Base-by-base conservation (phyloP, 2,329 filamentous ascomycete species). In the Arthrobotrys iridis region DNA sequence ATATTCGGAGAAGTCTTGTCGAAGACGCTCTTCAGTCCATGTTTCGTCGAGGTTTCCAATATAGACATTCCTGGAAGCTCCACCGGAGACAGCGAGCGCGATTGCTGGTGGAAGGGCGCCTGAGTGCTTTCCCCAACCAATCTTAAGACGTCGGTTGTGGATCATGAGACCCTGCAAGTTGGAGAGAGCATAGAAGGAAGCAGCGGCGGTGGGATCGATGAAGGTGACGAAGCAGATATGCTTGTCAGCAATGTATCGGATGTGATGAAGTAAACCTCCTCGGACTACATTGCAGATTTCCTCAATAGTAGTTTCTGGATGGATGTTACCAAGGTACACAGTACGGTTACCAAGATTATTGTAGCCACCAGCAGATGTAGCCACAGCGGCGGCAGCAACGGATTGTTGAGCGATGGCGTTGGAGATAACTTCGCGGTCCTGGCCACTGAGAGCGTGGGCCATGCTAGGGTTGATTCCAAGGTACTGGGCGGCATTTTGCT, bases 161-260 rank as follows among this genome's bases (percentile, higher is more conserved):
- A 99, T 99, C 95, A 99, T 99, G 78, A 99, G 85, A 22, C 95
- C 95, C 82, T 99, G 95, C 26, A 99, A 86, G 83, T 98, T 98
- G 87, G 93, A 97, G 74, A 99, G 85, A 43, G 95, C 95, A 80
- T 97, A 99, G 85, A 99, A 99, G 0, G 94, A 97, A 41, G 95
- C 95, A 22, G 95, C 95, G 2, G 95, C 96, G 22, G 95, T 99
- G 6, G 95, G 95, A 81, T 99, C 95, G 82, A 99, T 98, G 84
- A 99, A 99, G 0, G 95, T 99, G 68, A 99, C 95, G 81, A 99
- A 99, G 86, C 95, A 99, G 79, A 99, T 99, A 84, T 99, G 95
- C 88, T 99, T 99, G 85, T 99, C 95, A 4, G 95, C 95, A 80
- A 99, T 99, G 84, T 98, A 99, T 79, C 95, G 93, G 82, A 99